These are phyloP conservation scores for Mytilinidion resinicola DNA, from an alignment of 495 filamentous ascomycete genomes.

Conservation along the genomic window DNA sequence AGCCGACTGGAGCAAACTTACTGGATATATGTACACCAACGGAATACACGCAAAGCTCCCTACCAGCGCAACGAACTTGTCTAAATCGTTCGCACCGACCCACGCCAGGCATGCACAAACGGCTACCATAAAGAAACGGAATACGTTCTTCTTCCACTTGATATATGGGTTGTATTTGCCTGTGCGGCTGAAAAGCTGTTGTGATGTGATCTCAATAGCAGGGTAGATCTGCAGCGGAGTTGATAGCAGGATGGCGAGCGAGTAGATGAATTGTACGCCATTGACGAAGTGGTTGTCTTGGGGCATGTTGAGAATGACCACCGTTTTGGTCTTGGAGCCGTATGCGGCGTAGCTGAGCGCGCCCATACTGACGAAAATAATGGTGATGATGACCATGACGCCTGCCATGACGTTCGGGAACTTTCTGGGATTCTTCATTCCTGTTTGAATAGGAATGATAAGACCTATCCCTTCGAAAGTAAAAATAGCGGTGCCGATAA, in stretches of 20 bases:
- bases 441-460: constrained; percentile 98
- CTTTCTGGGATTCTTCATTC: constrained; percentile 81
- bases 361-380: constrained; percentile 85
- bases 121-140: constrained; percentile 85
- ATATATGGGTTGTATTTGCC: constrained; percentile 94
- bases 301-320: constrained; percentile 90
- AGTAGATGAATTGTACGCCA: constrained; percentile 90
- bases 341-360: constrained; percentile 94
- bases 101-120: constrained; percentile 82
- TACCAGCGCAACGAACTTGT: constrained; percentile 93
- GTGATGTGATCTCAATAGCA: constrained; percentile 75
- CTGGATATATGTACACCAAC: constrained; percentile 94
- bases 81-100: constrained; percentile 85
- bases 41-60: constrained; percentile 98
- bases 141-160: constrained; percentile 98
- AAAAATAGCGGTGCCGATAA: constrained; percentile 98
- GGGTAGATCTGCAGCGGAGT: constrained; percentile 96
- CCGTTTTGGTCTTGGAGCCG: constrained; percentile 88
- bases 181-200: constrained; percentile 68
- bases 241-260: constrained; percentile 83
- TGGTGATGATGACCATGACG: constrained; percentile 90
- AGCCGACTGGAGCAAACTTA: constrained; percentile 43
- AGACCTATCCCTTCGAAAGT: constrained; percentile 96
- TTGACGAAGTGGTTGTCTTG: constrained; percentile 97
- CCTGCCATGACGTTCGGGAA: constrained; percentile 79